These are phyloP conservation scores for Globisporangium polare DNA, from an alignment of 352 stramenopile species.

Conservation along the genomic window DNA sequence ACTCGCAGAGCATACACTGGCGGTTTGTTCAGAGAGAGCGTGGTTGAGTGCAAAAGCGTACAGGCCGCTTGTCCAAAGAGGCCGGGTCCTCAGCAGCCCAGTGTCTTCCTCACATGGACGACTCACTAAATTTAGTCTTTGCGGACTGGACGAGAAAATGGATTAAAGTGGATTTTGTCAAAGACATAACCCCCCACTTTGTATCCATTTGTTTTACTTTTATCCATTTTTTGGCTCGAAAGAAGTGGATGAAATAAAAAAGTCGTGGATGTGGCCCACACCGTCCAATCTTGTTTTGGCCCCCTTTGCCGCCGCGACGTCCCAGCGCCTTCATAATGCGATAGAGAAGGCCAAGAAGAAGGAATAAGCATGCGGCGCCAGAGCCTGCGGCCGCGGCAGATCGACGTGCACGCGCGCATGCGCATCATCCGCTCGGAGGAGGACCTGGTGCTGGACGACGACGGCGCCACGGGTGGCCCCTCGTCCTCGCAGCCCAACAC, in stretches of 20 bases:
- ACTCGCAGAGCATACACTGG: too few relatives aligned
- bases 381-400: conserved; percentile 82
- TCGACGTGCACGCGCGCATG: conserved; percentile 87
- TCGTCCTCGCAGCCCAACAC: conserved; percentile 23
- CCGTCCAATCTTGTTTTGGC: not conserved
- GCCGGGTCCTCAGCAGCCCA: not conserved
- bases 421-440: conserved; percentile 79
- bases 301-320: too few relatives aligned
- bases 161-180: too few relatives aligned
- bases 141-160: too few relatives aligned
- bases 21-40: too few relatives aligned
- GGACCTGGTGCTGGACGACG: conserved; percentile 71
- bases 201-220: too few relatives aligned
- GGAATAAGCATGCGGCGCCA: conserved; percentile 55
- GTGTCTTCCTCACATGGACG: not conserved
- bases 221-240: too few relatives aligned
- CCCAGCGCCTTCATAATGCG: conserved; percentile 6
- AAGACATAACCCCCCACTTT: too few relatives aligned
- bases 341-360: not conserved
- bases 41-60: too few relatives aligned
- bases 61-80: too few relatives aligned
- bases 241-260: too few relatives aligned
- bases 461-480: conserved; percentile 19
- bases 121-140: too few relatives aligned
- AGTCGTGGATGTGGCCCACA: conserved; percentile 4